A percentile compares a stretch with the other conserved stretches of the same genome.
These are phyloP conservation scores for Penicillium herquei DNA, from an alignment of 495 filamentous ascomycete genomes.

Conservation along the genomic window DNA sequence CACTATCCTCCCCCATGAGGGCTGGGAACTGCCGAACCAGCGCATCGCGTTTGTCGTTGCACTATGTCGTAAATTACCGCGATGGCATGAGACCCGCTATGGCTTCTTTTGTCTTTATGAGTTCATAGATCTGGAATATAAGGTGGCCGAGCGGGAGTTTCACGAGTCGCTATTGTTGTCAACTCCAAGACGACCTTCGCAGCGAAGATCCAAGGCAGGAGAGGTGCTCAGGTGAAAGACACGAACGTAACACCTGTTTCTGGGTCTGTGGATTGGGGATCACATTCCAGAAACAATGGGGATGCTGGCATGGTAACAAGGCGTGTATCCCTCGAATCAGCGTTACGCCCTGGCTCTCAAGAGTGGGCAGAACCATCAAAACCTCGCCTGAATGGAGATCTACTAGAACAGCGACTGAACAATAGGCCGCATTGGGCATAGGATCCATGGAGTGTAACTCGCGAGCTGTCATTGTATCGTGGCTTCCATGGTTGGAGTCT, in stretches of 20 bases:
- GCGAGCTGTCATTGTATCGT: slow-evolving; percentile 3
- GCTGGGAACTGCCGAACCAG: slow-evolving; percentile 5
- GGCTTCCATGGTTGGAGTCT: slow-evolving; percentile 20
- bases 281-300: slow-evolving; percentile 22
- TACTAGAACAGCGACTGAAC: not conserved
- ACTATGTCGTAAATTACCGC: not conserved
- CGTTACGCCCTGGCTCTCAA: not conserved
- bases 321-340: slow-evolving; percentile 16
- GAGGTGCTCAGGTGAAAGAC: not conserved
- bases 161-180: not conserved
- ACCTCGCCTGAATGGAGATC: not conserved
- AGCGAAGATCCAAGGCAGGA: not conserved
- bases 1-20: slow-evolving; percentile 22
- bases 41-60: slow-evolving; percentile 8
- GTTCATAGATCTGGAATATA: not conserved
- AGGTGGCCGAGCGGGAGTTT: not conserved
- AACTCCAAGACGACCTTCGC: not conserved
- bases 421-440: not conserved
- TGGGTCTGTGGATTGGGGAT: slow-evolving; percentile 8
- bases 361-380: not conserved
- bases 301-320: slow-evolving; percentile 30
- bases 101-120: not conserved
- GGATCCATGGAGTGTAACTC: slow-evolving; percentile 9
- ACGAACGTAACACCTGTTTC: not conserved
- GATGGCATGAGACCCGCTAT: not conserved